A percentile compares a stretch with the other conserved stretches of the same genome.
These are phyloP conservation scores for Meripilus lineatus DNA, from an alignment of 1,284 basidiomycete genomes.

Conservation along the genomic window DNA sequence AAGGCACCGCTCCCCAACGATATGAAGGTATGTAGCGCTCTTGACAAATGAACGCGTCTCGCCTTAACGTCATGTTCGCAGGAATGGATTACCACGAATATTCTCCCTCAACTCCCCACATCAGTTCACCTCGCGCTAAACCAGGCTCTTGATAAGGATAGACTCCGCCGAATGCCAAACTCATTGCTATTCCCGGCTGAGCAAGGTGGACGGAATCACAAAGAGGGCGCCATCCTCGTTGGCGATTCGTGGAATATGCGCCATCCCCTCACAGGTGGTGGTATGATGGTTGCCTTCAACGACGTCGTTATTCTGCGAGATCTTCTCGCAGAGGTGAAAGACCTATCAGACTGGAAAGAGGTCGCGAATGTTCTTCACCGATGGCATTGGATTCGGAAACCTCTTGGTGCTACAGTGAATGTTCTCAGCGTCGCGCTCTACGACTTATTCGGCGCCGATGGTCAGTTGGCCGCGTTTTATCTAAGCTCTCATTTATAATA, in stretches of 20 bases:
- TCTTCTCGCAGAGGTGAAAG: conserved; percentile 47
- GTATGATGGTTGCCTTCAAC: conserved; percentile 91
- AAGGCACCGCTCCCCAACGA: conserved; percentile 83
- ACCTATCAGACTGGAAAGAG: conserved; percentile 59
- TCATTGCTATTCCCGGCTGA: conserved; percentile 85
- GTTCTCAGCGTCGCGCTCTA: conserved; percentile 90
- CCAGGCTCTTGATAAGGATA: conserved; percentile 61
- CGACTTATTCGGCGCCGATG: conserved; percentile 87
- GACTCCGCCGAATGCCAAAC: conserved; percentile 93
- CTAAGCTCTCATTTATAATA: no score
- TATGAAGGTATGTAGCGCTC: conserved; percentile 66
- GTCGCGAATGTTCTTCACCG: conserved; percentile 53
- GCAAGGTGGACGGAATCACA: conserved; percentile 60
- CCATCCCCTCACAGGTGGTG: conserved; percentile 95
- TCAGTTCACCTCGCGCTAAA: conserved; percentile 60
- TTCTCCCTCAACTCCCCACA: conserved; percentile 78
- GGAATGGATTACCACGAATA: conserved; percentile 65
- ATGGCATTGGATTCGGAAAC: conserved; percentile 88
- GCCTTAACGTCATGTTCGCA: conserved; percentile 23
- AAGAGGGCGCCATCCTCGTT: conserved; percentile 79
- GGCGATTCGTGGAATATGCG: conserved; percentile 99
- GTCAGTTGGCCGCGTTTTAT: no score
- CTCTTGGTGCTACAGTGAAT: conserved; percentile 80
- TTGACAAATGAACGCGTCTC: no score
- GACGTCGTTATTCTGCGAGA: conserved; percentile 76